Conservation (phyloP, 2,329 filamentous ascomycete genomes). For the Pezizomycotina sp. region DNA sequence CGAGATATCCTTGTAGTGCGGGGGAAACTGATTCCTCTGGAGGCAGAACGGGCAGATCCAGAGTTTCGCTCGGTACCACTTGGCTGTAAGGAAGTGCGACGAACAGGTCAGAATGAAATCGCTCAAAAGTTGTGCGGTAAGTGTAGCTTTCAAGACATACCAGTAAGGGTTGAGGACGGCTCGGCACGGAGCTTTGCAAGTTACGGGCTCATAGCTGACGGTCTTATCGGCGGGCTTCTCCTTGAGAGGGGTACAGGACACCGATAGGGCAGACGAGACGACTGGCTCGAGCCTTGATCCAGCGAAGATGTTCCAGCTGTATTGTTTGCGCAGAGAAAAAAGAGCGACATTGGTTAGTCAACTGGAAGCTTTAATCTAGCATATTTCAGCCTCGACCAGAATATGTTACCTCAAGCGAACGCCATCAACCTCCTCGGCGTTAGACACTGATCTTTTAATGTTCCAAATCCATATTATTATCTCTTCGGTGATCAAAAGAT, state of each 20-base stretch:
- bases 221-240: slow-evolving; percentile 54
- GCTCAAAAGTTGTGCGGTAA: not conserved
- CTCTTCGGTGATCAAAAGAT: too few species aligned
- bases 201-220: slow-evolving; percentile 88
- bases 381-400: not conserved
- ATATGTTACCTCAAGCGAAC: slow-evolving; percentile 19
- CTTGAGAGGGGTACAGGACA: slow-evolving; percentile 87
- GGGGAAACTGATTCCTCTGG: slow-evolving; percentile 63
- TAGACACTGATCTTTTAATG: not conserved
- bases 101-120: not conserved
- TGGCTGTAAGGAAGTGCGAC: slow-evolving; percentile 37
- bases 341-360: not conserved
- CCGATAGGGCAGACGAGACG: slow-evolving; percentile 90
- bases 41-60: slow-evolving; percentile 86
- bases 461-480: too few species aligned
- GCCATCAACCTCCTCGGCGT: slow-evolving; percentile 19
- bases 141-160: slow-evolving; percentile 36
- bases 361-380: not conserved
- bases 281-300: slow-evolving; percentile 98
- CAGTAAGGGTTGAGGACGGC: slow-evolving; percentile 95
- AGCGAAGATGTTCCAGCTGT: slow-evolving; percentile 89
- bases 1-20: slow-evolving; percentile 81
- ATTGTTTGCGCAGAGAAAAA: slow-evolving; percentile 1
- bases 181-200: slow-evolving; percentile 80
- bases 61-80: slow-evolving; percentile 69